These are phyloP conservation scores for Mycena polygramma DNA, from an alignment of 768 basidiomycete genomes.

Conservation along the genomic window DNA sequence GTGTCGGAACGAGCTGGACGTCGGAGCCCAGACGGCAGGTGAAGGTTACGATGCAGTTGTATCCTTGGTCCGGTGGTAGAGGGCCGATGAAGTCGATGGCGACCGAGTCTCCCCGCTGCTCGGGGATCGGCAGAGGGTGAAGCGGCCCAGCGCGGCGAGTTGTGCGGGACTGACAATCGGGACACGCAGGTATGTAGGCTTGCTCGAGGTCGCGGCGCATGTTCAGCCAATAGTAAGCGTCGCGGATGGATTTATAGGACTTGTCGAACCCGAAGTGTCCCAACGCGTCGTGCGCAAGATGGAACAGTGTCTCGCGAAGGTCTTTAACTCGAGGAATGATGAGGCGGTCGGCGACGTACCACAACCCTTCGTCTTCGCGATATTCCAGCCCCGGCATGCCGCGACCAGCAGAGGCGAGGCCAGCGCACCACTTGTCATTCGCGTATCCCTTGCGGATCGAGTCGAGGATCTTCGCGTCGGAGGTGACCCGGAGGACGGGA, in stretches of 20 bases:
- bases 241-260: background rate
- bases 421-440: background rate
- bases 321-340: background rate
- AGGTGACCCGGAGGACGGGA: background rate
- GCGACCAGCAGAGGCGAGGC: background rate
- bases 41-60: no score
- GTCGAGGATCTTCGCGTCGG: background rate
- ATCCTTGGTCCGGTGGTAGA: no score
- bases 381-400: background rate
- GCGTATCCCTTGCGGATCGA: background rate
- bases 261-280: background rate
- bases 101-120: slow-evolving; percentile 1
- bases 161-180: background rate
- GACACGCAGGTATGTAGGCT: background rate
- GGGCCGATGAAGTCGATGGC: slow-evolving; percentile 1
- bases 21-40: no score
- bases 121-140: background rate
- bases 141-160: background rate
- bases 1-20: no score
- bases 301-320: background rate
- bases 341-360: background rate
- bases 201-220: background rate
- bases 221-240: background rate
- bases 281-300: background rate
- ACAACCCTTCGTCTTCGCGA: background rate